Evolutionary conservation across 1,139 yeast species (phyloP), one percentile per base, ranked within the genome.

Genomic region (Sugiyamaella grinbergsii): DNA sequence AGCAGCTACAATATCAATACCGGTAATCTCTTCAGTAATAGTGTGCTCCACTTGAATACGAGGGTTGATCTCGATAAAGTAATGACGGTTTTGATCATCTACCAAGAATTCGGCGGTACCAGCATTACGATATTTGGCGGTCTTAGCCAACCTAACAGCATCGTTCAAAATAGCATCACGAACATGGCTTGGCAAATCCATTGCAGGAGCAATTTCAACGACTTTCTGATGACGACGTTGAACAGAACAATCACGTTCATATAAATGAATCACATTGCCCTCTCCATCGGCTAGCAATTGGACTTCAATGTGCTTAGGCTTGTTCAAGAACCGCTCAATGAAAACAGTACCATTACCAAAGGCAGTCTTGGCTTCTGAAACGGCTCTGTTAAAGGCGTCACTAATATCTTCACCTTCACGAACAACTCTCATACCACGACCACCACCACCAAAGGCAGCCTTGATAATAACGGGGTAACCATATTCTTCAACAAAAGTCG

Each of bases 361-460:
- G 11, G 98, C 85, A 41, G 96, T 80, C 67, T 83, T 79, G 53
- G 98, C 98, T 75, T 94, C 98, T 34, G 95, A 85, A 38, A 87
- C 82, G 40, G 98, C 98, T 73, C 98, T 84, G 65, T 78, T 76
- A 75, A 93, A 93, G 33, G 98, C 98, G 70, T 93, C 98, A 48
- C 71, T 83, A 57, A 93, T 82, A 67, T 85, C 90, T 61, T 93
- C 98, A 62, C 97, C 98, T 71, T 93, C 97, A 67, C 95, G 80
- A 46, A 94, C 98, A 49, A 93, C 98, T 75, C 98, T 84, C 98
- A 93, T 93, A 78, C 98, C 98, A 74, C 98, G 84, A 67, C 99
- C 98, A 78, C 98, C 98, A 74, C 98, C 98, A 71, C 99, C 98
- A 68, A 87, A 93, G 41, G 98, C 98, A 40, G 99, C 98, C 74